Evolutionary conservation across 2,329 filamentous ascomycete genomes (phyloP), one percentile per base, ranked within the genome.

Genomic region (Penicillium sp.): DNA sequence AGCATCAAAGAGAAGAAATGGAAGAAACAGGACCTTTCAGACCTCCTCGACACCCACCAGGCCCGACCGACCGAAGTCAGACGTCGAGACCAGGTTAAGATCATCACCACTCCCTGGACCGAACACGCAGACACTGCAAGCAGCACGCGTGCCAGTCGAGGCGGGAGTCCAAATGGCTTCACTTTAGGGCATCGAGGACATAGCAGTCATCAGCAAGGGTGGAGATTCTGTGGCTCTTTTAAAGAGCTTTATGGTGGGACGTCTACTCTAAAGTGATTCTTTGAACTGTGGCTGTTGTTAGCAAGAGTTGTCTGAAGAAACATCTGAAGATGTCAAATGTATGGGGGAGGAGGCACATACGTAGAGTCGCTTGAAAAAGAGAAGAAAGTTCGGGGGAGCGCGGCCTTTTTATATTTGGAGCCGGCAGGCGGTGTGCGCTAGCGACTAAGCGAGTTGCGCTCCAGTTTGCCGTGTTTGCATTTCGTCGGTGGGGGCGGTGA

Each of bases 201-300:
- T 88, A 66, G 66, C 57, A 75, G 73, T 95, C 89, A 93, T 95
- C 89, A 88, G 87, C 88, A 88, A 89, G 88, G 87, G 84, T 92
- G 82, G 83, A 83, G 82, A 79, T 78, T 89, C 86, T 92, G 87
- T 89, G 82, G 88, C 90, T 95, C 80, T 80, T 87, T 81, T 90
- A 81, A 83, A 83, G 82, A 92, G 86, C 84, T 89, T 86, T 93
- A 88, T 89, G 84, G 81, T 80, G 81, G 87, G 67, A 90, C 84
- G 84, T 88, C 81, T 85, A 91, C 89, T 95, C 90, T 91, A 95
- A 95, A 95, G 88, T 89, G 88, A 92, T 92, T 91, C 88, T 89
- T 74, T 75, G 72, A 74, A 75, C 71, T 74, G 66, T 66, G 46
- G 13, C 12, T 49, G 46, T 37, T 37, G 53, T 65, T 58, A 58